phyloP scores from a whole-genome alignment of 306 rosid species.

The Cucurbita maxima region DNA sequence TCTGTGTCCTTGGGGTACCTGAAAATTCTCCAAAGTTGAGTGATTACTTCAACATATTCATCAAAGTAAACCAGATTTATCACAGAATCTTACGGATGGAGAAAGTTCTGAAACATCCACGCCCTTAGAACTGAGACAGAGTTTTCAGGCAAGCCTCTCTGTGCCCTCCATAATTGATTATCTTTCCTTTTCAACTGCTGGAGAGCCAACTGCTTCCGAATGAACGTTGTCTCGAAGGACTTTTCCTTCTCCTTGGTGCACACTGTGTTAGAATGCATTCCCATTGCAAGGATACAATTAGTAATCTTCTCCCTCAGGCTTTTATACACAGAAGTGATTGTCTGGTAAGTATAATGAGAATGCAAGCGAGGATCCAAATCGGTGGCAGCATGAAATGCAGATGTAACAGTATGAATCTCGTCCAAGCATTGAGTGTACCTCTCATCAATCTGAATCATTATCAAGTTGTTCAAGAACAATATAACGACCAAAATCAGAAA shows the following conservation, averaged over 20 bases:
- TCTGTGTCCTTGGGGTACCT: constrained; percentile 98
- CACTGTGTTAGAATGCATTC: constrained; percentile 18
- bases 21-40: constrained; percentile 13
- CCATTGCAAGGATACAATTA: constrained; percentile 39
- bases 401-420: constrained; percentile 65
- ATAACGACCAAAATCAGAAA: neutral
- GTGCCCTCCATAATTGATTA: constrained; percentile 54
- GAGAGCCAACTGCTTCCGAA: constrained; percentile 71
- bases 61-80: neutral
- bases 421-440: constrained; percentile 63
- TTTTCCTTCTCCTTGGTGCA: constrained; percentile 30
- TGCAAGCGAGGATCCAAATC: constrained; percentile 64
- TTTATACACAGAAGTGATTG: constrained; percentile 41
- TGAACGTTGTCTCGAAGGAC: constrained; percentile 44
- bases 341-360: constrained; percentile 42
- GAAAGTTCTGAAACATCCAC: constrained; percentile 97
- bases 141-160: neutral
- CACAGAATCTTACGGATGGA: constrained; percentile 61
- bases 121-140: neutral
- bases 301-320: constrained; percentile 70
- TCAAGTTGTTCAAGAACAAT: neutral
- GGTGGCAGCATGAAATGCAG: constrained; percentile 77
- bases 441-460: constrained; percentile 48
- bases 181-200: constrained; percentile 76
- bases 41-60: no score